Base-by-base conservation (phyloP, 768 basidiomycete species). In the Saitozyma podzolica region DNA sequence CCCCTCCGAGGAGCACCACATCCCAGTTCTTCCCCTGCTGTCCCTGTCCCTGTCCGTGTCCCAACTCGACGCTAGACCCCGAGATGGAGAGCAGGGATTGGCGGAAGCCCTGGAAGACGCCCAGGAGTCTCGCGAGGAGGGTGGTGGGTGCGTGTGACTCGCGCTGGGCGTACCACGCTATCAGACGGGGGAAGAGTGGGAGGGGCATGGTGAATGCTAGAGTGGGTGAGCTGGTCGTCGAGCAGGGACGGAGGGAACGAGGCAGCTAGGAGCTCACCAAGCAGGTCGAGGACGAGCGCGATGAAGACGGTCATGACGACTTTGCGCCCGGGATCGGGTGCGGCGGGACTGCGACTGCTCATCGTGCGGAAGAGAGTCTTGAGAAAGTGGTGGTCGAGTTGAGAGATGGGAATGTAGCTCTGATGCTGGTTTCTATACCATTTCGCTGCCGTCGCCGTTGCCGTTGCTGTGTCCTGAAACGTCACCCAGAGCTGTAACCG, bases 111-210 rank as follows among this genome's bases (percentile, higher is more conserved):
- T 89, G 88, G 9, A 91, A 88, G 54, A 84, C 82, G 56, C 81
- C 73, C 41, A 97, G 82, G 1, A 90, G 92, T 41, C 82, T 83
- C 13, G 88, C 85, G 66, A 96, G 81, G 76, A 95, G 86, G 17
- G 90, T 87, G 56, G 82, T 81, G 7, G 88, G 84, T 67, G 89
- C 83, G 37, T 87, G 84, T 40, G 85, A 82, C 81, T 96, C 92
- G 67, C 88, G 84, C 85, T 92, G 72, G 40, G 87, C 88, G 76
- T 92, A 94, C 66, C 68, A 70, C 59, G 70, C 68, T 49, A 19
- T 52, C 51, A 98, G 83, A n/a, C 94, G 86, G n/a, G 95, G 95
- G 80, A 97, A 97, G 40, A 97, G 85, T 19, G 95, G 95, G n/a
- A 97, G 84, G 9, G 92, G 93, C 51, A 95, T 90, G 20, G 92